Base-by-base conservation (phyloP, 2,329 filamentous ascomycete species). In the Chaetomiaceae sp. region DNA sequence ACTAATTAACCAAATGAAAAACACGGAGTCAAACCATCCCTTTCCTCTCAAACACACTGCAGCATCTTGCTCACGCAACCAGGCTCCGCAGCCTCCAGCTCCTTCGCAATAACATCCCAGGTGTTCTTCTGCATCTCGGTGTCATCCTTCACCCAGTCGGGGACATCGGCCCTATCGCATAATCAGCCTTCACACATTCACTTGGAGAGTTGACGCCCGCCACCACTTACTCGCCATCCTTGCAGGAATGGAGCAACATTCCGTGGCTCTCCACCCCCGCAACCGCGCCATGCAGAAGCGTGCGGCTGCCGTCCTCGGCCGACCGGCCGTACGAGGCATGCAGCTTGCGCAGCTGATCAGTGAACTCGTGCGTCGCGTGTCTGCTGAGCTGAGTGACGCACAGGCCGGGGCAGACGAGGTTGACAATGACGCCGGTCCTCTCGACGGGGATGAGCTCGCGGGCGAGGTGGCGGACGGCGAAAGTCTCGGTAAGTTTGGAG, bases 231-330 rank as follows among this genome's bases (percentile, higher is more conserved):
- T 58, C 51, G 13, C 62, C 61, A 5, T 66, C 49, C 13, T 67
- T 57, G 34, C 68, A 70, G n/a, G 69, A 65, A 0, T 58, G 62
- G 27, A 70, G 60, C 20, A 68, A 67, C 21, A 66, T 61, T 0
- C 69, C 69, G 27, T 69, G 64, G 1, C 55, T 67, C 29, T 70
- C 69, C 0, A 50, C 27, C 0, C 67, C 67, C 3, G 65, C 65
- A 3, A 67, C 48, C 2, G 66, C 52, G 0, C 60, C 68, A 40
- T 65, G 53, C 0, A 71, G 61, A 4, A 71, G 56, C 1, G 62
- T 62, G 1, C 69, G 64, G 29, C 67, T 68, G 0, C 78, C 78
- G 40, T 73, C 71, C 57, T 80, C 78, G 0, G 72, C 67, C 0
- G 68, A 69, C 1, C 75, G 67, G 0, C 71, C 76, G 16, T 74